Conservation (phyloP, 768 basidiomycete species). For the Podaxis carcinomalis region DNA sequence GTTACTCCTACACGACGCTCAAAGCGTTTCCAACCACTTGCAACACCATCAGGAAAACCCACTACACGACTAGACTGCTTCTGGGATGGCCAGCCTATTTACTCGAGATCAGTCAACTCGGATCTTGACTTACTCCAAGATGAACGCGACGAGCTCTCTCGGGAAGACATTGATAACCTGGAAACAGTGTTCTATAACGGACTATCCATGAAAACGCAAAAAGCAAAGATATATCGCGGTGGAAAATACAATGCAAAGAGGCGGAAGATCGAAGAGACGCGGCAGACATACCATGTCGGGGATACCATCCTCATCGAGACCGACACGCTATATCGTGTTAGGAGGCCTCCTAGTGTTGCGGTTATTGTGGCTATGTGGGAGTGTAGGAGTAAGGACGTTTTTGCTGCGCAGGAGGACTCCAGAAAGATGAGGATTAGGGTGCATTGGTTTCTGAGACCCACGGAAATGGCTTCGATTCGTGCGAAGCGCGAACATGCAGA, state of each 20-base stretch:
- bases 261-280: not conserved
- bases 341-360: constrained; percentile 54
- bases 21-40: constrained; percentile 26
- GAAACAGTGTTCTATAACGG: constrained; percentile 33
- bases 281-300: constrained; percentile 44
- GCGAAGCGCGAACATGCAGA: constrained; percentile 56
- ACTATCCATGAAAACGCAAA: constrained; percentile 28
- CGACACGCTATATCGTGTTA: constrained; percentile 34
- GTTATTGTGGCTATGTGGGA: constrained; percentile 74
- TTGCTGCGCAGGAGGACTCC: constrained; percentile 24
- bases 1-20: constrained; percentile 28
- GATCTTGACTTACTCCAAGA: constrained; percentile 21
- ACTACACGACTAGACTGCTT: constrained; percentile 15
- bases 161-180: constrained; percentile 14
- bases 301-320: constrained; percentile 64
- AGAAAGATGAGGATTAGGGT: constrained; percentile 52
- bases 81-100: constrained; percentile 24
- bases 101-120: constrained; percentile 19
- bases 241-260: constrained; percentile 19
- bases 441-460: constrained; percentile 75
- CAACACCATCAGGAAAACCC: constrained; percentile 19
- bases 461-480: constrained; percentile 56
- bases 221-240: constrained; percentile 21
- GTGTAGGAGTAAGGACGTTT: constrained; percentile 26
- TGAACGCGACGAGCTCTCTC: constrained; percentile 13